Evolutionary conservation across 192 early-diverging fungal species (phyloP), one percentile per base, ranked within the genome.

Genomic region (Geosiphon pyriformis): DNA sequence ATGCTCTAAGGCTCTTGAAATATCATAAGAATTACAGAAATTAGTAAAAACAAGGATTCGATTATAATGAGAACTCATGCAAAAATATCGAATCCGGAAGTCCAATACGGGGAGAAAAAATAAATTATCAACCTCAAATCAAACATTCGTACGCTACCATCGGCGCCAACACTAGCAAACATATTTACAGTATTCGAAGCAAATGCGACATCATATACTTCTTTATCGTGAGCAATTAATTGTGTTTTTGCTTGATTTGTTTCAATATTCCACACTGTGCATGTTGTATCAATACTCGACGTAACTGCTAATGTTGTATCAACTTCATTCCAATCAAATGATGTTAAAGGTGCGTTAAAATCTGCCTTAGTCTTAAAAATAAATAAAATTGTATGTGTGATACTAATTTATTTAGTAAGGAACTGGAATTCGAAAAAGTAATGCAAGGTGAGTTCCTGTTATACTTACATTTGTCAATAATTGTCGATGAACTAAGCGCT

Each of bases 131-230:
- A 89, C 88, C 88, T 78, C 50, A 98, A 80, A 80, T 99, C 97
- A 79, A 99, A 99, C 87, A 96, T 90, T 20, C 97, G 86, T 27
- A 99, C 87, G 12, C 91, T 93, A 1, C 97, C 97, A 72, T 99
- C 97, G 2, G 93, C 95, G n/a, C 95, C 95, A 22, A 96, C 97
- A 70, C 91, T 93, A 3, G 91, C 95, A 88, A 99, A 99, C 17
- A 93, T 87, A 62, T 98, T 88, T 17, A 83, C 70, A 25, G 86
- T 89, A 54, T 88, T 86, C 29, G 87, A 77, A 27, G 89, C 83
- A 81, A 98, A 99, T 12, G 90, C 87, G n/a, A 99, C 97, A 72
- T 99, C 97, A 77, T 90, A 97, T 20, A 99, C 97, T 62, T 98
- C 95, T 56, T 88, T 85, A 75, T 99, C 97, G 72, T 99, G 97